Conservation (phyloP, 176 grass and related monocot genomes). For the Ampelocalamus luodianensis region DNA sequence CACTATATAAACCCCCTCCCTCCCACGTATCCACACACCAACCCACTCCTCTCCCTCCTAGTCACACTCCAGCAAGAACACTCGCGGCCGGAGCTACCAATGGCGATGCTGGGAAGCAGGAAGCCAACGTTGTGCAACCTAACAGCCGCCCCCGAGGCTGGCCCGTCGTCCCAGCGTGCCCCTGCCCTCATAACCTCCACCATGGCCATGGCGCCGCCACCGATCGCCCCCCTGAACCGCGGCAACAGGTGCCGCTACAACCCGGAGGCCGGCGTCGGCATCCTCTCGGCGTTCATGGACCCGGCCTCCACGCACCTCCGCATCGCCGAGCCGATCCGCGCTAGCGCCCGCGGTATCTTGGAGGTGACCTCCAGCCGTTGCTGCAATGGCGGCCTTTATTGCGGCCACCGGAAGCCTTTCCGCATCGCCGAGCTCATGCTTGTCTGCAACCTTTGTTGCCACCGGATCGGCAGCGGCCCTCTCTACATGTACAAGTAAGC, state of each 20-base stretch:
- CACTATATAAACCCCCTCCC: slow-evolving; percentile 12
- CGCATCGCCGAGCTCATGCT: slow-evolving; percentile 33
- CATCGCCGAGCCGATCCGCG: slow-evolving; percentile 11
- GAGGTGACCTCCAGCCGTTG: slow-evolving; percentile 4
- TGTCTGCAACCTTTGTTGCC: slow-evolving; percentile 49
- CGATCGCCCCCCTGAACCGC: neutral
- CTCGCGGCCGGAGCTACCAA: neutral
- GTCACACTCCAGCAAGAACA: neutral
- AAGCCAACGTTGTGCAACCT: neutral
- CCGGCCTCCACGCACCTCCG: neutral
- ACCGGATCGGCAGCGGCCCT: slow-evolving; percentile 29
- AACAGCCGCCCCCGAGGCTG: neutral
- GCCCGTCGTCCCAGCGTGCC: neutral
- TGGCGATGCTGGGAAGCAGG: neutral
- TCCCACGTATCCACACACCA: neutral
- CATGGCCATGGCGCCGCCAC: neutral
- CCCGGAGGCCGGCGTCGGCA: slow-evolving; percentile 44
- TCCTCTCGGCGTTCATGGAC: slow-evolving; percentile 45
- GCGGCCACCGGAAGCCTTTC: neutral
- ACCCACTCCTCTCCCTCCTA: no score
- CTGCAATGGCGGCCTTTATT: neutral
- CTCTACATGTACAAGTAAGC: slow-evolving; percentile 72
- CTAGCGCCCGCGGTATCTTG: neutral
- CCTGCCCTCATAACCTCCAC: neutral
- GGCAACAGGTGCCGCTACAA: neutral